Conservation (phyloP, 1,139 yeast genomes). For the Blastobotrys malaysiensis region DNA sequence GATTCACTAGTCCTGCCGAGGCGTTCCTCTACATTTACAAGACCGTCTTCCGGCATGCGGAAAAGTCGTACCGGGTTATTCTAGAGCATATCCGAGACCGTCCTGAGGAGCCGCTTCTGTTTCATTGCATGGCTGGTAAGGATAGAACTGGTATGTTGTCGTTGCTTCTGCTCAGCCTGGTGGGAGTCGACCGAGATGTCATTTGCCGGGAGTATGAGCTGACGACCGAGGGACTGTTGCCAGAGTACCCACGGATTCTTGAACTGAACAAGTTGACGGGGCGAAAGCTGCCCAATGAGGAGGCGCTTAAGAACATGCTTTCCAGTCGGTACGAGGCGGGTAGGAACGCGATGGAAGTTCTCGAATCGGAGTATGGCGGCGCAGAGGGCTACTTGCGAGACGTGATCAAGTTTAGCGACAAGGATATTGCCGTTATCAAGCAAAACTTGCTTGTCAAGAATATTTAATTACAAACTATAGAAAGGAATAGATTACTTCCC, state of each 20-base stretch:
- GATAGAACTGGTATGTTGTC: conserved; percentile 77
- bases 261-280: conserved; percentile 14
- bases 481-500: too few relatives aligned
- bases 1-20: conserved; percentile 54
- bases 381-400: conserved; percentile 46
- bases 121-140: conserved; percentile 83
- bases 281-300: conserved; percentile 7
- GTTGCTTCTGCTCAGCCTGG: conserved; percentile 56
- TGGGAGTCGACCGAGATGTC: conserved; percentile 60
- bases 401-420: conserved; percentile 42
- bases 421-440: conserved; percentile 47
- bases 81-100: conserved; percentile 43
- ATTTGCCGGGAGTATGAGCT: conserved; percentile 71
- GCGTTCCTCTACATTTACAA: conserved; percentile 61
- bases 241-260: conserved; percentile 19
- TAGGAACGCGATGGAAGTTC: conserved; percentile 53
- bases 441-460: conserved; percentile 37
- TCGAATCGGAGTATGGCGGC: conserved; percentile 50
- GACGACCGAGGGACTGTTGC: conserved; percentile 56
- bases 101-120: conserved; percentile 48
- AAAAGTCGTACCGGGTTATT: conserved; percentile 20
- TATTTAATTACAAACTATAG: too few relatives aligned
- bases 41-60: conserved; percentile 51
- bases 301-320: conserved; percentile 45
- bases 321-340: conserved; percentile 68